Base-by-base conservation (phyloP, 2,329 filamentous ascomycete species). In the Paecilomyces niveus region DNA sequence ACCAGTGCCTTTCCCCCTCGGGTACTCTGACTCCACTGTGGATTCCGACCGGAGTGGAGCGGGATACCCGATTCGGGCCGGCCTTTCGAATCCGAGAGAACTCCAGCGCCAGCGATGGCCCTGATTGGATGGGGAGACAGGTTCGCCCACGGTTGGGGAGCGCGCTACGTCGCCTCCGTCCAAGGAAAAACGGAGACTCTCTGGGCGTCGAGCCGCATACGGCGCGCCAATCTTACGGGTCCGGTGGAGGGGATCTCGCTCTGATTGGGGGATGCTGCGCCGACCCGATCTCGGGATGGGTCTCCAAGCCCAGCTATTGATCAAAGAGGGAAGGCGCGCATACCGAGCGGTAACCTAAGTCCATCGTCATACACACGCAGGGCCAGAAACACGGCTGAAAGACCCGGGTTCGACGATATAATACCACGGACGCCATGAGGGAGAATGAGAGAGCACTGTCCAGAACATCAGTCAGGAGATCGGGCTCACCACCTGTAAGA, bases 61-160 rank as follows among this genome's bases (percentile, higher is more conserved):
- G 63, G 63, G 21, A 62, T 63, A 54, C 62, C 64, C 64, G 64
- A 66, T 60, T 66, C 64, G 64, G 64, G 58, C 64, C 63, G 64
- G 64, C 60, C 59, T 63, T 54, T 58, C 62, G 60, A 60, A 58
- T 61, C 62, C 62, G 63, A 66, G 59, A 60, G 59, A 57, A 58
- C 59, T 55, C 53, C 59, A 52, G 49, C 18, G 4, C 2, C 13
- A 52, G 4, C n/a, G 11, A 3, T 1, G 1, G 1, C 39, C 18
- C 0, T 59, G 39, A 64, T 61, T 65, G 63, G 64, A 10, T 21
- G 26, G 3, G 2, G 2, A 9, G 5, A 7, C 9, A 26, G 18
- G 51, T 26, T 3, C 24, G 3, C 24, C 24, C 24, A 10, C 54
- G 58, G 64, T 62, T 61, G 54, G 3, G 39, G 3, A 56, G 53